phyloP scores from a whole-genome alignment of 1,284 basidiomycete species.

The Limonomyces culmigenus region DNA sequence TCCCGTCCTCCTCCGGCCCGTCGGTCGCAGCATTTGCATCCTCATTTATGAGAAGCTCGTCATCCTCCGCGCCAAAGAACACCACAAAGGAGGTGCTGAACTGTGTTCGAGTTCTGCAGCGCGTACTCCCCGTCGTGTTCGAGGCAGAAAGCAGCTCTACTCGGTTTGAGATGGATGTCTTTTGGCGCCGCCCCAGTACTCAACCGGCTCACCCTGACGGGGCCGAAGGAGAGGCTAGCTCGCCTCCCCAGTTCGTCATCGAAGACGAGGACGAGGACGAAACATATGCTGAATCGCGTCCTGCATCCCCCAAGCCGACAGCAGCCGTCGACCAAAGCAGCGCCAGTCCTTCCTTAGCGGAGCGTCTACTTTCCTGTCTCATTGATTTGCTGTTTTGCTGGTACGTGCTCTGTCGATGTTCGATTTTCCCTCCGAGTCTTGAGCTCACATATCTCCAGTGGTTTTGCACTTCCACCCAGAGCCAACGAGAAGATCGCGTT shows the following conservation, averaged over 20 bases:
- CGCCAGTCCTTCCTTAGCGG: constrained; percentile 29
- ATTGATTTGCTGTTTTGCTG: constrained; percentile 79
- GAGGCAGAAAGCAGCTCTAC: constrained; percentile 63
- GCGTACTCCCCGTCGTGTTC: constrained; percentile 78
- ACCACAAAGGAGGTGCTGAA: constrained; percentile 76
- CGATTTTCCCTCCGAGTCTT: no score
- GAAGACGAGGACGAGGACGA: constrained; percentile 64
- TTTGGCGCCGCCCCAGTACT: constrained; percentile 42
- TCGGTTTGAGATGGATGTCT: constrained; percentile 48
- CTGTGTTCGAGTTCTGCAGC: constrained; percentile 70
- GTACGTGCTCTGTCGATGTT: not conserved
- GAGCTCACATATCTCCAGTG: constrained; percentile 25
- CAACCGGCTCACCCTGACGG: constrained; percentile 3
- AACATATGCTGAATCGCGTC: constrained; percentile 13
- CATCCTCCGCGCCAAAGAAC: constrained; percentile 35
- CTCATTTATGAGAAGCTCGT: constrained; percentile 43
- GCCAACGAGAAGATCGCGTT: constrained; percentile 79
- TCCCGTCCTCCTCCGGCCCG: constrained; percentile 27
- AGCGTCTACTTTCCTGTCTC: constrained; percentile 60
- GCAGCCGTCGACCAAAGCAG: not conserved
- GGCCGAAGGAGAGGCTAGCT: constrained; percentile 11
- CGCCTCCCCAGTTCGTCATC: constrained; percentile 59
- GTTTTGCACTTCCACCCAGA: constrained; percentile 79
- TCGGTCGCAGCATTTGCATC: constrained; percentile 51
- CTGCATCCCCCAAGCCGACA: constrained; percentile 6